Conservation (phyloP, 805 yeast genomes). For the Kazachstania kunashirensis region DNA sequence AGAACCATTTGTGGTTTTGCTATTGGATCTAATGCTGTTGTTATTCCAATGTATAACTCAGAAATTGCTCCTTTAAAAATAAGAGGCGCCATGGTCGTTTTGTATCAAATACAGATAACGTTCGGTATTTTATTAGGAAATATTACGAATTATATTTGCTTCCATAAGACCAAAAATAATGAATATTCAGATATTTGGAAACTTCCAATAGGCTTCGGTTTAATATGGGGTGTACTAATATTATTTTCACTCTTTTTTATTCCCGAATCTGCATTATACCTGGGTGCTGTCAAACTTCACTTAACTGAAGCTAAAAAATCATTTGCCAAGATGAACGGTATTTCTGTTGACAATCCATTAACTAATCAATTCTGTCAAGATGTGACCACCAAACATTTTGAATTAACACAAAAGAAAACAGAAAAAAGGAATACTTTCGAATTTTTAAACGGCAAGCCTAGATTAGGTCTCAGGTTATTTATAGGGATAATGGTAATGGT, state of each 20-base stretch:
- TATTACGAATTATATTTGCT: constrained; percentile 49
- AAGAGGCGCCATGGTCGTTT: constrained; percentile 58
- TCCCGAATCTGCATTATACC: constrained; percentile 62
- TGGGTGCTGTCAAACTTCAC: constrained; percentile 38
- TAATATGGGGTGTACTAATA: constrained; percentile 36
- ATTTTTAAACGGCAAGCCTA: constrained; percentile 54
- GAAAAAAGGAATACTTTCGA: constrained; percentile 26
- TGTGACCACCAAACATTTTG: constrained; percentile 2
- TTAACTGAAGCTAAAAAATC: constrained; percentile 47
- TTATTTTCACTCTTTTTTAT: constrained; percentile 50
- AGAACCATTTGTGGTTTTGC: constrained; percentile 63
- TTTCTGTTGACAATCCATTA: constrained; percentile 36
- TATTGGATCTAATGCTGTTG: constrained; percentile 64
- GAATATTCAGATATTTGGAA: constrained; percentile 41
- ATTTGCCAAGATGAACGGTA: constrained; percentile 44
- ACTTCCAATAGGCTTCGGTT: constrained; percentile 50
- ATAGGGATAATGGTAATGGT: constrained; percentile 53
- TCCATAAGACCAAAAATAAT: constrained; percentile 19
- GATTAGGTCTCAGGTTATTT: constrained; percentile 38
- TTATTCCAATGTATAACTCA: constrained; percentile 61
- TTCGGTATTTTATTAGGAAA: constrained; percentile 60
- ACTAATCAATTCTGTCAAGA: constrained; percentile 40
- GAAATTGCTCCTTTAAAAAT: constrained; percentile 57
- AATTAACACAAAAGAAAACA: background rate
- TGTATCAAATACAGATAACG: constrained; percentile 56